Evolutionary conservation across 176 grass and related monocot species (phyloP).

Genomic region (Lolium multiflorum): DNA sequence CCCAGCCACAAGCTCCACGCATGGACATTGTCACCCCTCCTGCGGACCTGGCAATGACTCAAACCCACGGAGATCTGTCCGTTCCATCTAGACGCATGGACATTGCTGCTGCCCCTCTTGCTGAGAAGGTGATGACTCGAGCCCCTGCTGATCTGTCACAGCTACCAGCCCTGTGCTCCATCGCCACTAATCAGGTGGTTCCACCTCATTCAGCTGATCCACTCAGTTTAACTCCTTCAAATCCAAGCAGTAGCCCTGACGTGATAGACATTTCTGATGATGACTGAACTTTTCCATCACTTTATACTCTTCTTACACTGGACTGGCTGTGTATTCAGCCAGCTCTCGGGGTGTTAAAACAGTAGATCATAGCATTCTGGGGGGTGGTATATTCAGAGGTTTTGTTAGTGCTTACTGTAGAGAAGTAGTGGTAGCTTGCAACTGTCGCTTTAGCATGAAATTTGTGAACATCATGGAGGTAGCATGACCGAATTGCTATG

Average conservation of each 20-base stretch:
- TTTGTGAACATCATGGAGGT: not conserved
- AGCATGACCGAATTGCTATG: not conserved
- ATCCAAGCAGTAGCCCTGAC: conserved; percentile 11
- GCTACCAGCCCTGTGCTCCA: conserved; percentile 1
- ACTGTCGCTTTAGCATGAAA: not conserved
- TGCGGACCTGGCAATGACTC: not conserved
- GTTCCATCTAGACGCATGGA: not conserved
- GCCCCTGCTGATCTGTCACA: not conserved
- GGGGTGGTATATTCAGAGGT: not conserved
- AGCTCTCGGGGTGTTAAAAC: not conserved
- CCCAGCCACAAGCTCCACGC: conserved; percentile 21
- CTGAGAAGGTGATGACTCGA: not conserved
- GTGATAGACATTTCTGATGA: conserved; percentile 60
- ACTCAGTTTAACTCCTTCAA: not conserved
- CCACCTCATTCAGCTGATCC: conserved; percentile 29
- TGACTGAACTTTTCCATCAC: conserved; percentile 33
- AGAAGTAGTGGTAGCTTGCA: not conserved
- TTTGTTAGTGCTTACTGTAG: not conserved
- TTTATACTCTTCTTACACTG: not conserved
- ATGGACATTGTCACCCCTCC: not conserved
- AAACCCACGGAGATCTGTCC: not conserved
- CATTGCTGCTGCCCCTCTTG: not conserved
- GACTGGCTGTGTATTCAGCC: not conserved
- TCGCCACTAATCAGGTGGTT: not conserved
- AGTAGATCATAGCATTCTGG: not conserved